Evolutionary conservation across 1,284 basidiomycete species (phyloP), one percentile per base, ranked within the genome.

Genomic region (Cutaneotrichosporon sp.): DNA sequence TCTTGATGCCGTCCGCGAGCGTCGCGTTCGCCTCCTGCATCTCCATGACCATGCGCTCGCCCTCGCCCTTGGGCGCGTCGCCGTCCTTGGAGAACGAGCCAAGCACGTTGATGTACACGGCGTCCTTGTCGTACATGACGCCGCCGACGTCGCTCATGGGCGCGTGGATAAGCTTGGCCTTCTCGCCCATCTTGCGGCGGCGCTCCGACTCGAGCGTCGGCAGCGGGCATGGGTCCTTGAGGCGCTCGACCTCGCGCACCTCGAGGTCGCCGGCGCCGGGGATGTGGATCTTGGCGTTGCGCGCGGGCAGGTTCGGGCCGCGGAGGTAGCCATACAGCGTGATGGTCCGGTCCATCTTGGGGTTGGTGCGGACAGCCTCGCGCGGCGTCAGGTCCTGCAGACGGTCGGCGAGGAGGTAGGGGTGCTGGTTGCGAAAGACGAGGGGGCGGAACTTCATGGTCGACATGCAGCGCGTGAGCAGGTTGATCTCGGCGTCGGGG

Each of bases 361-460:
- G 92, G 67, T 91, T 86, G 22, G 86, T 85, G 6, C 94, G 86
- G 18, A 98, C 83, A 18, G 85, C 81, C 77, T 98, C 94, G 42
- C 93, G 85, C 1, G 93, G 86, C 0, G 97, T 99, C 46, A 99
- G 85, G 74, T 99, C 97, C 73, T 97, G 94, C 18, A 99, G 82
- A 42, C 97, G 89, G 79, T 99, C 97, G 14, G 89, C 92, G n/a
- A 99, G 86, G 54, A 99, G 83, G 81, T 98, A 98, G 0, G 97
- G 91, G 78, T 99, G 97, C 67, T 77, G 73, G 74, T 99, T 99
- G 59, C 97, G 87, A 83, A 98, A 99, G 51, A 97, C 85, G 63
- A 99, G 87, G 0, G 97, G 97, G 25, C 97, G 89, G 83, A 99
- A 99, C 79, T 99, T 99, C 89, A 98, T 97, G 65, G 98, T 93